These are phyloP conservation scores for Austroboletus festivus DNA, from an alignment of 768 basidiomycete species.

Conservation along the genomic window DNA sequence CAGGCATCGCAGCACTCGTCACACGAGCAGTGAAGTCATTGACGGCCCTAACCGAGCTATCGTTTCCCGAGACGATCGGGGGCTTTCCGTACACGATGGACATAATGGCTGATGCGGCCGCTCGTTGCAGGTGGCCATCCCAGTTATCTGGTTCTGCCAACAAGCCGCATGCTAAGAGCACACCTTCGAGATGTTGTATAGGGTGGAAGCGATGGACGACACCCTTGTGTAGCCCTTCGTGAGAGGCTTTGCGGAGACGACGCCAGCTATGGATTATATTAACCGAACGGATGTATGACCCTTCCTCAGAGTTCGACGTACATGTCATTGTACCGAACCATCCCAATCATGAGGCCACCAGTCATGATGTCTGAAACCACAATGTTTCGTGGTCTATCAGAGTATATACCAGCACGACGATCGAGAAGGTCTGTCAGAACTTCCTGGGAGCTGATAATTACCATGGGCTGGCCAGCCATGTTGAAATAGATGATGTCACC, in stretches of 20 bases:
- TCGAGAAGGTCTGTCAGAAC: constrained; percentile 38
- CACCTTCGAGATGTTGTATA: constrained; percentile 6
- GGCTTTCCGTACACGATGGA: constrained; percentile 24
- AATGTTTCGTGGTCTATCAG: constrained; percentile 31
- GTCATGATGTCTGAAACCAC: constrained; percentile 31
- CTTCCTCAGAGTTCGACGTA: no score
- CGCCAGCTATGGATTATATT: constrained; percentile 7
- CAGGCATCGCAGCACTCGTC: constrained; percentile 35
- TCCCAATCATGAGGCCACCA: constrained; percentile 27
- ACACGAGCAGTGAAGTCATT: constrained; percentile 25
- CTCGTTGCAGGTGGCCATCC: constrained; percentile 31
- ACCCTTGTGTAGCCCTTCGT: constrained; percentile 4
- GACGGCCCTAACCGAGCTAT: constrained; percentile 8
- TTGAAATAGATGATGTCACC: constrained; percentile 7
- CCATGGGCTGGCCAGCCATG: constrained; percentile 16
- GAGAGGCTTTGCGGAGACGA: constrained; percentile 9
- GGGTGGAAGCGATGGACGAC: constrained; percentile 1
- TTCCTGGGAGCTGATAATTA: constrained; percentile 32
- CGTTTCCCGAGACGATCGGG: constrained; percentile 8
- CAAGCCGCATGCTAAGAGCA: constrained; percentile 17
- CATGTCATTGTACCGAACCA: constrained; percentile 15
- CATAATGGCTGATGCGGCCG: constrained; percentile 29
- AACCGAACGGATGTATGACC: no score
- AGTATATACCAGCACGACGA: constrained; percentile 32
- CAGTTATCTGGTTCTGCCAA: constrained; percentile 27